phyloP scores from a whole-genome alignment of 1,284 basidiomycete genomes.

The Ceratobasidium sp. region DNA sequence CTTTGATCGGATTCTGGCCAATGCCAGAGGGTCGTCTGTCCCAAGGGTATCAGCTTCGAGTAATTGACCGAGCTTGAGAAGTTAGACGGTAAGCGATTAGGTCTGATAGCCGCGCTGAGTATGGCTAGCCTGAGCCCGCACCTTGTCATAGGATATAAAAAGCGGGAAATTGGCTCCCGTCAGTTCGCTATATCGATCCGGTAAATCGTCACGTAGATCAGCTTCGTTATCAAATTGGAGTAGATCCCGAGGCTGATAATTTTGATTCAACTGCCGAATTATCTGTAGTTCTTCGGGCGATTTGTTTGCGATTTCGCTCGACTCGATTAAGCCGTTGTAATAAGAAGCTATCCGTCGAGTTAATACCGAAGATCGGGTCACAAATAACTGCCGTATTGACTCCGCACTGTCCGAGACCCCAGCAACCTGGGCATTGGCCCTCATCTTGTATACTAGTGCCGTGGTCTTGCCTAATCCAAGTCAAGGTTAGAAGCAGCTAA shows the following conservation, averaged over 20 bases:
- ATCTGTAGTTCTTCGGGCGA: background rate
- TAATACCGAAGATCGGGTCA: slow-evolving; percentile 19
- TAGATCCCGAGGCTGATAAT: background rate
- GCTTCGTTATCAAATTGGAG: slow-evolving; percentile 32
- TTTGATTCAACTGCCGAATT: background rate
- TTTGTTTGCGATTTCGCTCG: background rate
- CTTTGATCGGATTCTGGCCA: background rate
- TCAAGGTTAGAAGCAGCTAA: background rate
- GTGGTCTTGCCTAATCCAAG: slow-evolving; percentile 10
- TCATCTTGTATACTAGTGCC: slow-evolving; percentile 19
- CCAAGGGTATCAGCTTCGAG: slow-evolving; percentile 12
- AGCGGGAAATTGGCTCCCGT: slow-evolving; percentile 31
- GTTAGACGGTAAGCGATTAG: too few species aligned
- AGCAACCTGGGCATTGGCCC: too few species aligned
- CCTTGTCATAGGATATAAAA: slow-evolving; percentile 37
- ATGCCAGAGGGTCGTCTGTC: background rate
- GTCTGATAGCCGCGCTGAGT: too few species aligned
- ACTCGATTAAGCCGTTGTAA: background rate
- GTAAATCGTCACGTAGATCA: slow-evolving; percentile 13
- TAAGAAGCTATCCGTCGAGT: slow-evolving; percentile 1
- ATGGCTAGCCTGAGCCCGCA: background rate
- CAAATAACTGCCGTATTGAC: slow-evolving; percentile 9
- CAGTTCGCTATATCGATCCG: slow-evolving; percentile 1
- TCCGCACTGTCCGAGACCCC: background rate
- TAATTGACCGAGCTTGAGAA: slow-evolving; percentile 6